Evolutionary conservation across 805 yeast species (phyloP).

Genomic region (Wickerhamiella azymoides): DNA sequence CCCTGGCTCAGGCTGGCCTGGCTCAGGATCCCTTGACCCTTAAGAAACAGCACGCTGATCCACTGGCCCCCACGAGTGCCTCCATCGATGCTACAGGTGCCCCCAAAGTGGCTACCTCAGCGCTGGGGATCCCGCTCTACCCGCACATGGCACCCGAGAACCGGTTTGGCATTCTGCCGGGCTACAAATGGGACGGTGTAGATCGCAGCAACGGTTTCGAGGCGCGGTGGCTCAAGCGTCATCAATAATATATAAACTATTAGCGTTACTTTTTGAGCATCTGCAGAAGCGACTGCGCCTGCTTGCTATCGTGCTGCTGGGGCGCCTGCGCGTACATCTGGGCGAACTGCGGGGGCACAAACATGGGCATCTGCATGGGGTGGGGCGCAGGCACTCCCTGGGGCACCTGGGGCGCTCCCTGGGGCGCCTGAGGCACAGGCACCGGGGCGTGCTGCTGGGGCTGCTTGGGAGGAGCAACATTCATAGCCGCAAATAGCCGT

Average conservation of each 20-base stretch:
- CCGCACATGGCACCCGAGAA: slow-evolving; percentile 46
- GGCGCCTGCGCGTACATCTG: not conserved
- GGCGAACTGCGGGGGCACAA: not conserved
- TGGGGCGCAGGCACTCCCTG: not conserved
- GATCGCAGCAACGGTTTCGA: slow-evolving; percentile 86
- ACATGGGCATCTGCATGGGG: not conserved
- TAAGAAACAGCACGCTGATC: not conserved
- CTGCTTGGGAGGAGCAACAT: no score
- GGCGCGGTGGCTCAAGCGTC: slow-evolving; percentile 34
- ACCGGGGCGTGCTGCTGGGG: not conserved
- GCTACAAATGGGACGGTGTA: slow-evolving; percentile 83
- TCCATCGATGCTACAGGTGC: not conserved
- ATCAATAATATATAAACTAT: not conserved
- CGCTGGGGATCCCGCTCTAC: slow-evolving; percentile 41
- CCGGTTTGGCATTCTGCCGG: slow-evolving; percentile 65
- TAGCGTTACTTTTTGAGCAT: not conserved
- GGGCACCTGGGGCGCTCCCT: not conserved
- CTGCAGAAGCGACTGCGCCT: slow-evolving; percentile 1
- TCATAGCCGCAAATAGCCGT: not conserved
- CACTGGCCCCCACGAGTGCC: not conserved
- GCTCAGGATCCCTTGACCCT: no score
- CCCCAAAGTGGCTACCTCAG: not conserved
- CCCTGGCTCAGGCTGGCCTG: not conserved
- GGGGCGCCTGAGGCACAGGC: not conserved
- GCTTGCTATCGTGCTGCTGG: slow-evolving; percentile 1